Percentiles rank a stretch among this genome's conserved stretches.
Conservation (phyloP, 371 early-diverging fungal species). For the Pancytospora philotis region DNA sequence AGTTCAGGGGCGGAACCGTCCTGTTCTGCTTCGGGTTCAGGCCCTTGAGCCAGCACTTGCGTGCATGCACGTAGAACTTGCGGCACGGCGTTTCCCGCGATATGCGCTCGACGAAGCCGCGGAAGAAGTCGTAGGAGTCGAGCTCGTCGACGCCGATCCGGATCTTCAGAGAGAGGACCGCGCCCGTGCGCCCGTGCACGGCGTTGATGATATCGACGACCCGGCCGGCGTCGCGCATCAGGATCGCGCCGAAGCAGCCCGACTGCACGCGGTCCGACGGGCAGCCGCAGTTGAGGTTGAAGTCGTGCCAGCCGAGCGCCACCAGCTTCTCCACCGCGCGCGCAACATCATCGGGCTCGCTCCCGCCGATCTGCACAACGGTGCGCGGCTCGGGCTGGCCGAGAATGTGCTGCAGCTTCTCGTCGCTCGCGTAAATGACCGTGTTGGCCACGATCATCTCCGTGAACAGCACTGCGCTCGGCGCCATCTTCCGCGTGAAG, state of each 20-base stretch:
- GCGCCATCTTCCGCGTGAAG: slow-evolving; percentile 50
- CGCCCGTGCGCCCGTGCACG: slow-evolving; percentile 48
- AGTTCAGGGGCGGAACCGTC: slow-evolving; percentile 67
- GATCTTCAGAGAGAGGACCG: slow-evolving; percentile 56
- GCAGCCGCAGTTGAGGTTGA: slow-evolving; percentile 61
- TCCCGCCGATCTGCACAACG: slow-evolving; percentile 60
- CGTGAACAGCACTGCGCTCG: slow-evolving; percentile 54
- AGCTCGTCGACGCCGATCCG: slow-evolving; percentile 59
- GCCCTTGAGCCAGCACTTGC: slow-evolving; percentile 71
- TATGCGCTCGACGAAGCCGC: slow-evolving; percentile 50
- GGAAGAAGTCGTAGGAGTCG: slow-evolving; percentile 56
- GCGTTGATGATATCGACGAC: slow-evolving; percentile 56
- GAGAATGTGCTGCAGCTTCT: slow-evolving; percentile 46
- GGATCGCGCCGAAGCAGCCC: slow-evolving; percentile 60
- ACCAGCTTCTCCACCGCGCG: slow-evolving; percentile 44
- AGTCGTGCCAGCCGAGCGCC: slow-evolving; percentile 37
- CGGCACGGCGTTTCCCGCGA: slow-evolving; percentile 60
- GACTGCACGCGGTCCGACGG: slow-evolving; percentile 58
- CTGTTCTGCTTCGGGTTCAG: slow-evolving; percentile 73
- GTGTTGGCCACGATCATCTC: slow-evolving; percentile 60
- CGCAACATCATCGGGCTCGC: slow-evolving; percentile 47
- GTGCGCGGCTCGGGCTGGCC: slow-evolving; percentile 50
- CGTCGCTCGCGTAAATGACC: slow-evolving; percentile 44
- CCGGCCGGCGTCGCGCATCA: slow-evolving; percentile 51
- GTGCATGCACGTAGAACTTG: slow-evolving; percentile 69